Conservation (phyloP, 495 filamentous ascomycete genomes). For the Aspergillus leporis region DNA sequence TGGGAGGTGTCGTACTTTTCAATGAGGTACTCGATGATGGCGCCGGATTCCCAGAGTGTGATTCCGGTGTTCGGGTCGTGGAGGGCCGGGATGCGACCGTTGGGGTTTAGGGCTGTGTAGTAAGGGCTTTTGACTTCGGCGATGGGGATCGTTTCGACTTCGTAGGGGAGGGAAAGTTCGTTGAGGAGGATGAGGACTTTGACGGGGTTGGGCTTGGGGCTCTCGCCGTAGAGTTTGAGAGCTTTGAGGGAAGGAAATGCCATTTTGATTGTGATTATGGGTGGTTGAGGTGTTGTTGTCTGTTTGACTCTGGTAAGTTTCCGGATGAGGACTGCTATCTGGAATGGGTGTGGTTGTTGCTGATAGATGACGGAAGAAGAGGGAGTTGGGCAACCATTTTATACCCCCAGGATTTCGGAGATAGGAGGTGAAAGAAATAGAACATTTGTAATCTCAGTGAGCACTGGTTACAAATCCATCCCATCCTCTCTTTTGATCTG, state of each 20-base stretch:
- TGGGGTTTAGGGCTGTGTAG: conserved; percentile 49
- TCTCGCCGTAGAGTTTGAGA: not conserved
- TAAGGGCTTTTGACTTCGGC: not conserved
- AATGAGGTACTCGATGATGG: conserved; percentile 39
- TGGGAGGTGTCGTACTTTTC: conserved; percentile 5
- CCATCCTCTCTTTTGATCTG: not conserved
- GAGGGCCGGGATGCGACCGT: conserved; percentile 58
- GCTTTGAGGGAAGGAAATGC: not conserved
- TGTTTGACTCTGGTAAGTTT: too few relatives aligned
- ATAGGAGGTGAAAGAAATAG: not conserved
- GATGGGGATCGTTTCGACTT: not conserved
- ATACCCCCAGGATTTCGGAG: not conserved
- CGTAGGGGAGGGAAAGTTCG: not conserved
- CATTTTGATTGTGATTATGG: not conserved
- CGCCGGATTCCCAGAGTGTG: conserved; percentile 64
- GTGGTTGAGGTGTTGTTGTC: not conserved
- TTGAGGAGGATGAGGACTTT: conserved; percentile 4
- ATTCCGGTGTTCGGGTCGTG: conserved; percentile 62
- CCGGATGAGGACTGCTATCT: too few relatives aligned
- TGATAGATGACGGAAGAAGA: not conserved
- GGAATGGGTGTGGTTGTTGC: too few relatives aligned
- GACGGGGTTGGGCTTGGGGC: not conserved
- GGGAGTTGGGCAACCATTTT: not conserved
- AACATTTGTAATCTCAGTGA: not conserved
- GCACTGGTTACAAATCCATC: not conserved